These are phyloP conservation scores for Poa annua DNA, from an alignment of 176 grass and related monocot genomes.

Conservation along the genomic window DNA sequence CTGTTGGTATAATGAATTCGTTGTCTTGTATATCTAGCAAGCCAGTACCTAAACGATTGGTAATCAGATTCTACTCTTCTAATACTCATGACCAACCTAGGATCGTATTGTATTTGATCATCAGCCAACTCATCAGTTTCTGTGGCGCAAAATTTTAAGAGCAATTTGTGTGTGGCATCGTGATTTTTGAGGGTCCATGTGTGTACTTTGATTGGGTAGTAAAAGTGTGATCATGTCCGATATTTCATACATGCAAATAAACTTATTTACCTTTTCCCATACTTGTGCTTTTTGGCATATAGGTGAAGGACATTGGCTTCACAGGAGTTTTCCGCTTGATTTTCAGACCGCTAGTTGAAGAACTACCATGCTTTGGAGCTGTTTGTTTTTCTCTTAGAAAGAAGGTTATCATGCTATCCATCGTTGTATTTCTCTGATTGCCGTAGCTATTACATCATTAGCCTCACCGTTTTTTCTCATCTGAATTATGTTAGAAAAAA, in stretches of 20 bases:
- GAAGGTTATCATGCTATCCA: slow-evolving; percentile 61
- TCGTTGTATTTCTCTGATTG: background rate
- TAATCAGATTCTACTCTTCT: background rate
- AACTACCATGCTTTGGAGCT: slow-evolving; percentile 93
- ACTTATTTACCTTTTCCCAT: background rate
- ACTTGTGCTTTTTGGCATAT: slow-evolving; percentile 37
- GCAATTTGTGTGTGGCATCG: background rate
- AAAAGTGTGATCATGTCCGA: background rate
- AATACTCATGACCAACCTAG: background rate
- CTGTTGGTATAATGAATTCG: background rate
- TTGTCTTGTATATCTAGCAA: background rate
- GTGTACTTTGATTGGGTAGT: slow-evolving; percentile 18
- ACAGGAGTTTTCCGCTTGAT: slow-evolving; percentile 92
- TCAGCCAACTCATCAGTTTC: slow-evolving; percentile 20
- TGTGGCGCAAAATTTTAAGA: background rate
- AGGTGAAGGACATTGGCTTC: slow-evolving; percentile 92
- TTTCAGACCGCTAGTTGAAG: slow-evolving; percentile 79
- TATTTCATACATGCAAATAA: slow-evolving; percentile 14
- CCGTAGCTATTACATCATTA: background rate
- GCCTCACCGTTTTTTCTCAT: background rate
- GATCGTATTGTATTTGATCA: slow-evolving; percentile 1
- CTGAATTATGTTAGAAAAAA: slow-evolving; percentile 70
- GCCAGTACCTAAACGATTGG: background rate
- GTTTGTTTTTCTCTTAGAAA: slow-evolving; percentile 94
- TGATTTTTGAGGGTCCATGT: slow-evolving; percentile 7